Conservation (phyloP, 352 stramenopile species). For the Phytophthora pluvialis region DNA sequence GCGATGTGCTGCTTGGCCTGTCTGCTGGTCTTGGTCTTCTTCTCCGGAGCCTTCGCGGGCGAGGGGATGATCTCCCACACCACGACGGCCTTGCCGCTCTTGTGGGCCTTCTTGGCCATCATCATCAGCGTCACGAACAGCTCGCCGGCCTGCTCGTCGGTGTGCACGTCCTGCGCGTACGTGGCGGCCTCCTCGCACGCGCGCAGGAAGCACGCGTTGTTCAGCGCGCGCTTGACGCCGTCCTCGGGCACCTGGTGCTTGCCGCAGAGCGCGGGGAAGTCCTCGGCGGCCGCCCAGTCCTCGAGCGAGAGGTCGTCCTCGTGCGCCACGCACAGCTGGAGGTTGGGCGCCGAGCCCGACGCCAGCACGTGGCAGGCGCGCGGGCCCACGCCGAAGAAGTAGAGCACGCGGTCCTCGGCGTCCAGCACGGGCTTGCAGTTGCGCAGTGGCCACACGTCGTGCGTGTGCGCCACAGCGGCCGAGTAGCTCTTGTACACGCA, state of each 20-base stretch:
- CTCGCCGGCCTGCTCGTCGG: constrained; percentile 33
- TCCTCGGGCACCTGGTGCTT: constrained; percentile 43
- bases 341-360: constrained; percentile 44
- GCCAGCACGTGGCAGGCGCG: constrained; percentile 36
- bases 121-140: constrained; percentile 46
- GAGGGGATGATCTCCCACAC: constrained; percentile 26
- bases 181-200: constrained; percentile 59
- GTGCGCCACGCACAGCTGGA: constrained; percentile 57
- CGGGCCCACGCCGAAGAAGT: constrained; percentile 79
- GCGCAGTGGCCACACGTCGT: constrained; percentile 55
- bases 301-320: constrained; percentile 45
- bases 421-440: constrained; percentile 61
- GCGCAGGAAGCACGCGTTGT: constrained; percentile 55
- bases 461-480: constrained; percentile 45
- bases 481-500: constrained; percentile 71
- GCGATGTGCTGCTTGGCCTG: constrained; percentile 8
- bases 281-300: constrained; percentile 25
- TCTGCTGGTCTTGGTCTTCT: constrained; percentile 1
- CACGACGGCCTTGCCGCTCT: constrained; percentile 27
- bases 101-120: constrained; percentile 31
- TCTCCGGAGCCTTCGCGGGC: constrained; percentile 8
- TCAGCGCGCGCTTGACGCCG: constrained; percentile 39
- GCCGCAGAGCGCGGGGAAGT: constrained; percentile 52
- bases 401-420: constrained; percentile 73
- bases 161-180: constrained; percentile 37